These are phyloP conservation scores for Hypoxylon sp. DNA, from an alignment of 2,329 filamentous ascomycete genomes.

Conservation along the genomic window DNA sequence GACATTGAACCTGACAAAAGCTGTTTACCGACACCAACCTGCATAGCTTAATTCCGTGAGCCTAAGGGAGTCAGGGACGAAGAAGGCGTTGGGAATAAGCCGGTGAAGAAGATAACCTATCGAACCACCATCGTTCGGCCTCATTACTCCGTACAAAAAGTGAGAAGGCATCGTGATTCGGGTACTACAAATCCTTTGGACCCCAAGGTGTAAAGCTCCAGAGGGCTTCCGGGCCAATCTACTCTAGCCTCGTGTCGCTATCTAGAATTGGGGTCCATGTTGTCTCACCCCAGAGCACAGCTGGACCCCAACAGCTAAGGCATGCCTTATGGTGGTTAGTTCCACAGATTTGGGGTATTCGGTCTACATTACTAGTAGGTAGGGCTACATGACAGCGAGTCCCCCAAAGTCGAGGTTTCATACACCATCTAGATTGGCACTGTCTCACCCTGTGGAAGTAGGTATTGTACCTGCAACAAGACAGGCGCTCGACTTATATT, in stretches of 20 bases:
- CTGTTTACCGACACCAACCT: constrained; percentile 27
- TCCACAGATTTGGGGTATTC: constrained; percentile 37
- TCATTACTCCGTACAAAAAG: constrained; percentile 5
- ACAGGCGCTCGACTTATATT: constrained; percentile 30
- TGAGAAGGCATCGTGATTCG: constrained; percentile 33
- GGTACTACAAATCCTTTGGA: constrained; percentile 46
- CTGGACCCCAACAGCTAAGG: constrained; percentile 36
- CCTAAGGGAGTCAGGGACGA: neutral
- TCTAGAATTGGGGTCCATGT: constrained; percentile 48
- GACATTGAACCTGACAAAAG: constrained; percentile 22
- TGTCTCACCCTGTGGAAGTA: constrained; percentile 17
- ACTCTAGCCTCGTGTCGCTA: constrained; percentile 41
- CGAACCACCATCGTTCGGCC: constrained; percentile 36
- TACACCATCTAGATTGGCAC: constrained; percentile 19
- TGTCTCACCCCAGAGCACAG: constrained; percentile 34
- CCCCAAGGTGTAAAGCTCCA: constrained; percentile 42
- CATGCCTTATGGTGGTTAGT: constrained; percentile 31
- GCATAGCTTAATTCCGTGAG: constrained; percentile 13
- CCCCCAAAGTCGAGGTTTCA: constrained; percentile 20
- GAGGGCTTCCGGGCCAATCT: constrained; percentile 41
- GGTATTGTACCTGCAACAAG: constrained; percentile 26
- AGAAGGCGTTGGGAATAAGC: neutral
- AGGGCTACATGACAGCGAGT: constrained; percentile 8
- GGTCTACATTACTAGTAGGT: constrained; percentile 14
- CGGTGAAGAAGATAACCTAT: constrained; percentile 19